Conservation (phyloP, 2,329 filamentous ascomycete genomes). For the Claviceps quebecensis region DNA sequence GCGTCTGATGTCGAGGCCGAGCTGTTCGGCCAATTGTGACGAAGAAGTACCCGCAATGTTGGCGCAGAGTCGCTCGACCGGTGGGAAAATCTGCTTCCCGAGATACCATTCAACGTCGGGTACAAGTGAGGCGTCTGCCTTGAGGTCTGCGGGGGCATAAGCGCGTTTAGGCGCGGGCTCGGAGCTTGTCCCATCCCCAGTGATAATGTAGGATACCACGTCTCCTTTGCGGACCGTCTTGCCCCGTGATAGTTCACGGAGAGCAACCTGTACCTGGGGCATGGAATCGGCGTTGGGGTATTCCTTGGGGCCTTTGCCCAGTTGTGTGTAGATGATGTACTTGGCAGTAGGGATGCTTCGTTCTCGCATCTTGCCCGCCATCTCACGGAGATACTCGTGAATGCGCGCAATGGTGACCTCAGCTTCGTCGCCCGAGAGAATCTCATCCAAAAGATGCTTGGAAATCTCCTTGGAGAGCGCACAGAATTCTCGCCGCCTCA, state of each 20-base stretch:
- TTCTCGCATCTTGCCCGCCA: constrained; percentile 76
- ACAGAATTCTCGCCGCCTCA: constrained; percentile 96
- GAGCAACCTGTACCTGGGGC: constrained; percentile 92
- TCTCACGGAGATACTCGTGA: constrained; percentile 80
- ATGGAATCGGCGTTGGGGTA: constrained; percentile 91
- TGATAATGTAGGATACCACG: constrained; percentile 93
- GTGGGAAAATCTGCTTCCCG: constrained; percentile 94
- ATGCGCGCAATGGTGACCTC: constrained; percentile 80
- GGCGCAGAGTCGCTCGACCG: constrained; percentile 91
- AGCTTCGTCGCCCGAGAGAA: constrained; percentile 84
- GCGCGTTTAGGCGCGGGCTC: constrained; percentile 77
- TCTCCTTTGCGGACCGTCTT: constrained; percentile 86
- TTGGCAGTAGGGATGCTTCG: constrained; percentile 62
- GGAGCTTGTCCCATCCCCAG: constrained; percentile 50
- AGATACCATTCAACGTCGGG: constrained; percentile 98
- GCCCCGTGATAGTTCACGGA: constrained; percentile 74
- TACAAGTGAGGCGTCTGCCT: constrained; percentile 57
- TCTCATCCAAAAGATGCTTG: constrained; percentile 76
- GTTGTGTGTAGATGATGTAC: constrained; percentile 96
- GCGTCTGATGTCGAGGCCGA: constrained; percentile 80
- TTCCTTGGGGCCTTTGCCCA: constrained; percentile 83
- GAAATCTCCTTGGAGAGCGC: constrained; percentile 91
- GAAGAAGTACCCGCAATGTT: constrained; percentile 91
- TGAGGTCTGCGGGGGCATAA: constrained; percentile 71
- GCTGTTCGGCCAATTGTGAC: constrained; percentile 76